Evolutionary conservation across 1,284 basidiomycete species (phyloP).

Genomic region (Phellopilus nigrolimitatus): DNA sequence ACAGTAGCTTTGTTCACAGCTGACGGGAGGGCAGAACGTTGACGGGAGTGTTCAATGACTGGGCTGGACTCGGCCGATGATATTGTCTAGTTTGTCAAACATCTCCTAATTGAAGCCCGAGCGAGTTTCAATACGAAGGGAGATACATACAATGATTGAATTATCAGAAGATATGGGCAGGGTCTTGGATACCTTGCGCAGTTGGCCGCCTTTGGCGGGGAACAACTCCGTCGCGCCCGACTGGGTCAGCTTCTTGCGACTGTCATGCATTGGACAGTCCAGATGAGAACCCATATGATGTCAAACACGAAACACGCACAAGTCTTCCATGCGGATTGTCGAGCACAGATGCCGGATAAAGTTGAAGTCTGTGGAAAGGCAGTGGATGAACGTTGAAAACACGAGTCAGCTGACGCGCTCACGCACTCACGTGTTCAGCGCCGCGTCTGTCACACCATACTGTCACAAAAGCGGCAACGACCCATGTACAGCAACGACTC

Average conservation of each 20-base stretch:
- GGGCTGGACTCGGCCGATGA: slow-evolving; percentile 19
- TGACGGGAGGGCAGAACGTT: not conserved
- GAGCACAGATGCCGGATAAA: no score
- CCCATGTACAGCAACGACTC: no score
- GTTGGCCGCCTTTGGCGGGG: slow-evolving; percentile 6
- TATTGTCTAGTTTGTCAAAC: slow-evolving; percentile 8
- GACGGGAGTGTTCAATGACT: not conserved
- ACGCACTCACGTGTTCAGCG: no score
- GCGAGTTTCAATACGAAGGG: not conserved
- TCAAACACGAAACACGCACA: not conserved
- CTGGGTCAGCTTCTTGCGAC: slow-evolving; percentile 2
- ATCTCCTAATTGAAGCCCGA: not conserved
- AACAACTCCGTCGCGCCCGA: slow-evolving; percentile 3
- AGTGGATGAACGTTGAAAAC: no score
- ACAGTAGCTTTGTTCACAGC: not conserved
- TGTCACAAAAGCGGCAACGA: no score
- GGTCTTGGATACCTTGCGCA: not conserved
- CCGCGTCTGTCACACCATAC: no score
- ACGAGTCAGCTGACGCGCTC: no score
- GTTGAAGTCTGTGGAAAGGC: no score
- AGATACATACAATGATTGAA: slow-evolving; percentile 12
- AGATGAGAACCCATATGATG: not conserved
- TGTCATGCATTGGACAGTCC: not conserved
- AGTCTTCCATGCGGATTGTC: slow-evolving; percentile 5
- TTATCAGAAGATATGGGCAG: not conserved